Evolutionary conservation across 1,139 yeast genomes (phyloP).

Genomic region (Waltiozyma sp.): DNA sequence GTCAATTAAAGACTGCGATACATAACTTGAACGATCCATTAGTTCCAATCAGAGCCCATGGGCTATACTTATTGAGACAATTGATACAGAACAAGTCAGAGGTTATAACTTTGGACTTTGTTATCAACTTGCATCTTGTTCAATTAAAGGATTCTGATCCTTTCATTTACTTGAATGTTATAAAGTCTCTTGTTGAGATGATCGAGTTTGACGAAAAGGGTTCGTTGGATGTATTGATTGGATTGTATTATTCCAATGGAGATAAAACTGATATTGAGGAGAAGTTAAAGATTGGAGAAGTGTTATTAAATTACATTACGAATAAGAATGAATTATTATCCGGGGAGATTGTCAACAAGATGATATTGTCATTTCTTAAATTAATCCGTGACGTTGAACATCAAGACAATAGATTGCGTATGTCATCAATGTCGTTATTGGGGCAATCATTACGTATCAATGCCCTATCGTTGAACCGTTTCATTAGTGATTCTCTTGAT

Average conservation of each 20-base stretch:
- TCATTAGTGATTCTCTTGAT: constrained; percentile 51
- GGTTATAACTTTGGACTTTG: constrained; percentile 42
- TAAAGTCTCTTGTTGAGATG: constrained; percentile 62
- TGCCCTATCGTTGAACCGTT: constrained; percentile 39
- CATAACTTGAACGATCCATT: constrained; percentile 63
- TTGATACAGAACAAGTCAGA: constrained; percentile 41
- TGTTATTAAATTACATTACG: constrained; percentile 49
- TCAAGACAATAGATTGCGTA: constrained; percentile 51
- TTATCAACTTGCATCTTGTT: constrained; percentile 46
- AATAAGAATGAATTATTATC: constrained; percentile 35
- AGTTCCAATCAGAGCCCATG: constrained; percentile 82
- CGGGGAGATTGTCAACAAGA: constrained; percentile 27
- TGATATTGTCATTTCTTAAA: constrained; percentile 24
- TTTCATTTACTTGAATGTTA: constrained; percentile 71
- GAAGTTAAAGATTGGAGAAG: constrained; percentile 71
- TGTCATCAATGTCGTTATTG: constrained; percentile 78
- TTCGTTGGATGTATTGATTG: constrained; percentile 31
- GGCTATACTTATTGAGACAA: constrained; percentile 53
- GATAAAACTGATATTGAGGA: constrained; percentile 35
- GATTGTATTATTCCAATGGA: constrained; percentile 29
- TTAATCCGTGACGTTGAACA: constrained; percentile 19
- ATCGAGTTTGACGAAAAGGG: constrained; percentile 32
- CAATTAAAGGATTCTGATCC: constrained; percentile 78
- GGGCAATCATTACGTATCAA: constrained; percentile 57
- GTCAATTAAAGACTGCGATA: constrained; percentile 41